Evolutionary conservation across 331 rosid species (phyloP), one percentile per base, ranked within the genome.

Genomic region (Quercus phellos): DNA sequence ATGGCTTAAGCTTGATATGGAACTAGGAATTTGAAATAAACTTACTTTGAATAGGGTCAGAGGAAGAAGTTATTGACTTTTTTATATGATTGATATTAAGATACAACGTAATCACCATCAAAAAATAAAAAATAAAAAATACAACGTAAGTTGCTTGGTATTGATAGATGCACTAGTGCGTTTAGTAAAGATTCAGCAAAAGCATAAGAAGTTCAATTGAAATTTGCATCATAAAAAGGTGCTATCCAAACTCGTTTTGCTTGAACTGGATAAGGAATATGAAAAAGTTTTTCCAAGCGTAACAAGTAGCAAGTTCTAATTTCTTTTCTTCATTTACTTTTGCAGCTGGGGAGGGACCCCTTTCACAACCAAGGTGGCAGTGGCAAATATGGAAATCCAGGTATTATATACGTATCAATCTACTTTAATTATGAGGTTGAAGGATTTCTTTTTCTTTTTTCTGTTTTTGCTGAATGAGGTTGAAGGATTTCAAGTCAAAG

Each of bases 331-430:
- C 29, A 34, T 68, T 77, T n/a, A 34, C 43, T 55, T 30, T 29
- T 78, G 86, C 80, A 72, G 38, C 72, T 7, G 12, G 85, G 83
- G 22, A 81, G 76, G 73, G 91, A 83, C 61, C 80, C 70, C 18
- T 54, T 56, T 60, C 89, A 79, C 60, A 5, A 64, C 74, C 83
- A 74, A 67, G 43, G 17, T 12, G 79, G 76, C 58, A 29, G 63
- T 19, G 51, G 69, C 80, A 72, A 66, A 51, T 73, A 51, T 26
- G 82, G 66, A 43, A 77, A 17, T 74, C 63, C 73, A 81, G 87
- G 94, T 84, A 66, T 1, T 7, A 30, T 34, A n/a, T 18, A 18
- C 19, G 24, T 32, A 46, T 46, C 53, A 46, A 46, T 10, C 53
- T 12, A 46, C 53, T 46, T 46, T 46, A 46, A 3, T 13, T 12